Conservation (phyloP, 164 flowering plant genomes). For the Chimonanthus salicifolius region DNA sequence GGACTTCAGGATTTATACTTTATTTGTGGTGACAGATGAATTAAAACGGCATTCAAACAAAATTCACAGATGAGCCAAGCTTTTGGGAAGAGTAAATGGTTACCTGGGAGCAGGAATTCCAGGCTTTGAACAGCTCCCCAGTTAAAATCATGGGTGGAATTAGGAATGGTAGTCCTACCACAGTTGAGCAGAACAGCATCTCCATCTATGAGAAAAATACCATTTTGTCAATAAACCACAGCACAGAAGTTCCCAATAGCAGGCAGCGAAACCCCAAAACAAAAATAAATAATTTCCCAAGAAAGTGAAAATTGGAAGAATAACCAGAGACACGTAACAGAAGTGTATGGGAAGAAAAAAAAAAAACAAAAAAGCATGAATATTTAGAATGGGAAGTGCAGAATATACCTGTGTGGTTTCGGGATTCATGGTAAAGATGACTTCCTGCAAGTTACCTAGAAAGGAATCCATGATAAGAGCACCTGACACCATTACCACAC, state of each 20-base stretch:
- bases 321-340: neutral
- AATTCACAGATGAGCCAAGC: neutral
- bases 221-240: neutral
- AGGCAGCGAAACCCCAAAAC: neutral
- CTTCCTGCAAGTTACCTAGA: constrained; percentile 87
- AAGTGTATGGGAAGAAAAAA: neutral
- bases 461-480: constrained; percentile 86
- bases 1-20: too few relatives aligned
- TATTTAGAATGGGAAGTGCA: neutral
- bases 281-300: neutral
- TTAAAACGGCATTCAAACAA: neutral
- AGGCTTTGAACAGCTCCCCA: constrained; percentile 79
- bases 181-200: constrained; percentile 95
- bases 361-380: neutral
- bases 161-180: constrained; percentile 85
- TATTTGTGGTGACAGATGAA: neutral
- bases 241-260: too few relatives aligned
- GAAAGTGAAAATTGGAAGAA: neutral
- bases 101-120: constrained; percentile 88
- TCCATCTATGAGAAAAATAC: constrained; percentile 51
- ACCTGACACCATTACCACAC: constrained; percentile 68
- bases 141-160: constrained; percentile 91
- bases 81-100: neutral
- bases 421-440: constrained; percentile 79
- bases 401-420: constrained; percentile 74